phyloP scores from a whole-genome alignment of 192 early-diverging fungal genomes.

The Coemansia sp. region DNA sequence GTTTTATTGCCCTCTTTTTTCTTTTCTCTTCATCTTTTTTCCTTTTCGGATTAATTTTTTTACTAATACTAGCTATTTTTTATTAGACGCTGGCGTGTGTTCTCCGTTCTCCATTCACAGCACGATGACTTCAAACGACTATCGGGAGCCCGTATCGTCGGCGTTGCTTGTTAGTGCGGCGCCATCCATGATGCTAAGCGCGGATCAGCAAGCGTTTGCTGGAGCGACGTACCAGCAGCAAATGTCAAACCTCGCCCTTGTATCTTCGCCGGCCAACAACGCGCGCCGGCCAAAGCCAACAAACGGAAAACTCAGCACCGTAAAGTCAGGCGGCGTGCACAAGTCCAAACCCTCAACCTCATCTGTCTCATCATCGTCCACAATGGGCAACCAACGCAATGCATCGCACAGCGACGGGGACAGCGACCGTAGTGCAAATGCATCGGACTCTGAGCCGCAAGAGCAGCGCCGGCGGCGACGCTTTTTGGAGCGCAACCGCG shows the following conservation, averaged over 20 bases:
- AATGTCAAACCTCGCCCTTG: background rate
- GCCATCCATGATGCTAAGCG: background rate
- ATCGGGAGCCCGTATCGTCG: slow-evolving; percentile 1
- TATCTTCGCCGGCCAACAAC: background rate
- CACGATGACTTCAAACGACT: background rate
- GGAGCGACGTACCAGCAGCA: background rate
- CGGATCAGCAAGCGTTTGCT: background rate
- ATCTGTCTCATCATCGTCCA: slow-evolving; percentile 6
- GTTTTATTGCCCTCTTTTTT: too few relatives aligned
- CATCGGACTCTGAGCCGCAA: background rate
- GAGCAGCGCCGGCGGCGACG: slow-evolving; percentile 68
- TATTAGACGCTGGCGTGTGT: slow-evolving; percentile 3
- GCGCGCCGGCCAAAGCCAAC: too few relatives aligned
- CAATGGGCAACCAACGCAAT: slow-evolving; percentile 1
- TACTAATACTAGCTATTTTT: background rate
- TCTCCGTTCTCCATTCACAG: slow-evolving; percentile 1
- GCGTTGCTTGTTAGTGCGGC: background rate
- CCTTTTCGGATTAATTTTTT: background rate
- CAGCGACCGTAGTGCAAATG: background rate
- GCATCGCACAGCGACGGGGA: background rate
- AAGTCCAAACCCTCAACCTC: slow-evolving; percentile 13
- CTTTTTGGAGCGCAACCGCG: slow-evolving; percentile 86
- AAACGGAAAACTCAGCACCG: background rate
- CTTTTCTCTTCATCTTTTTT: background rate
- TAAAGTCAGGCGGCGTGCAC: slow-evolving; percentile 13